Percentiles rank a stretch among this genome's conserved stretches.
Evolutionary conservation across 306 rosid species (phyloP).

Genomic region (Elaeagnus macrophylla): DNA sequence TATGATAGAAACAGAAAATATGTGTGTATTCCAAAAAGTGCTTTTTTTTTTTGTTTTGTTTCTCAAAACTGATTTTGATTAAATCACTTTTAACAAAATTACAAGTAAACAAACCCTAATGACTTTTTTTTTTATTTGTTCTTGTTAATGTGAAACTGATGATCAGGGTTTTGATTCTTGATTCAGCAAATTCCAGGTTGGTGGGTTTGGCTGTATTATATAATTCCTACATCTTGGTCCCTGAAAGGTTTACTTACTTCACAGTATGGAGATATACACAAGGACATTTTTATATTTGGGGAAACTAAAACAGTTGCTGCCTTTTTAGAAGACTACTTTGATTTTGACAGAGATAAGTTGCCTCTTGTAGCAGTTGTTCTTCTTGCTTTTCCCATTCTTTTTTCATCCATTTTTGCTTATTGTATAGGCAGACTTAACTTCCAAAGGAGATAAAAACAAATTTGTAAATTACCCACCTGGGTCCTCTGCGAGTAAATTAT

Average conservation of each 20-base stretch:
- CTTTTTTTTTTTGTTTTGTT: no score
- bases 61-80: no score
- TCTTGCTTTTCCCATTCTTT: conserved; percentile 22
- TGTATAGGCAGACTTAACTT: conserved; percentile 28
- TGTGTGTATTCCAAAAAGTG: not conserved
- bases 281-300: conserved; percentile 14
- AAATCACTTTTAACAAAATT: no score
- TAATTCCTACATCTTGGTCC: conserved; percentile 41
- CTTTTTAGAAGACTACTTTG: conserved; percentile 34
- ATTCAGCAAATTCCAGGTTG: conserved; percentile 45
- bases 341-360: conserved; percentile 26
- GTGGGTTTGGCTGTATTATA: conserved; percentile 43
- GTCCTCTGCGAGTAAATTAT: no score
- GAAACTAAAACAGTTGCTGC: conserved; percentile 24
- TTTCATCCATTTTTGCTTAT: conserved; percentile 29
- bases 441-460: conserved; percentile 15
- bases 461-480: no score
- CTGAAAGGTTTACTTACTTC: conserved; percentile 34
- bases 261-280: conserved; percentile 44
- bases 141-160: not conserved
- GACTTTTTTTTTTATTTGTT: no score
- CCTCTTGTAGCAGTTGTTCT: conserved; percentile 27
- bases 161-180: not conserved
- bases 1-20: no score
- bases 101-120: no score